These are phyloP conservation scores for Paraphysoderma sedebokerense DNA, from an alignment of 371 early-diverging fungal genomes.

Conservation along the genomic window DNA sequence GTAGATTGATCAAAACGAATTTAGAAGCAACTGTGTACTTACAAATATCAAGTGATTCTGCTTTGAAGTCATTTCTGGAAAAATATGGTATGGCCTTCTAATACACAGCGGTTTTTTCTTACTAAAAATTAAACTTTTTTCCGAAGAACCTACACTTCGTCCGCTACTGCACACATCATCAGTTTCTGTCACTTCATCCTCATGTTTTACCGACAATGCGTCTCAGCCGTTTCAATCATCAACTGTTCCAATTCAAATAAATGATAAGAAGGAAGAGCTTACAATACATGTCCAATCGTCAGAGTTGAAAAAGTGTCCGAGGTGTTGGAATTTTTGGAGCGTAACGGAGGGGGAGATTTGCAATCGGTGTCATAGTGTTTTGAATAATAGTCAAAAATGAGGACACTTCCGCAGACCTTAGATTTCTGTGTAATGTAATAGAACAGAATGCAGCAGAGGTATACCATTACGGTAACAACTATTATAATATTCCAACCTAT, in stretches of 20 bases:
- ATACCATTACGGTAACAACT: too few species aligned
- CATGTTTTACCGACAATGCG: background rate
- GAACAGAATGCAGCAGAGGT: too few species aligned
- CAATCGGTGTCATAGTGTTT: constrained; percentile 11
- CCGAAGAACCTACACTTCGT: background rate
- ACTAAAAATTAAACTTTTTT: too few species aligned
- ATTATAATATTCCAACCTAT: too few species aligned
- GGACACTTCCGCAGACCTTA: too few species aligned
- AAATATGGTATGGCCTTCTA: constrained; percentile 3
- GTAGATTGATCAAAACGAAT: constrained; percentile 6
- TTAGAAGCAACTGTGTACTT: constrained; percentile 6
- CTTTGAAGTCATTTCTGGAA: background rate
- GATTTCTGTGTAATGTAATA: too few species aligned
- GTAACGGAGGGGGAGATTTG: constrained; percentile 7
- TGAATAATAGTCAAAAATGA: too few species aligned
- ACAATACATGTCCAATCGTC: constrained; percentile 12
- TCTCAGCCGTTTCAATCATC: background rate
- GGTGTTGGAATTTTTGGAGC: constrained; percentile 21
- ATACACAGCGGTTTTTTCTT: constrained; percentile 2
- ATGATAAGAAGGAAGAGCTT: background rate
- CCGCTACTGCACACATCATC: background rate
- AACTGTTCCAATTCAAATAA: background rate
- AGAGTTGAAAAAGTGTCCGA: constrained; percentile 18
- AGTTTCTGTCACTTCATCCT: too few species aligned
- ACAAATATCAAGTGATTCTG: background rate